Conservation (phyloP, 495 filamentous ascomycete genomes). For the Neurospora sp. region DNA sequence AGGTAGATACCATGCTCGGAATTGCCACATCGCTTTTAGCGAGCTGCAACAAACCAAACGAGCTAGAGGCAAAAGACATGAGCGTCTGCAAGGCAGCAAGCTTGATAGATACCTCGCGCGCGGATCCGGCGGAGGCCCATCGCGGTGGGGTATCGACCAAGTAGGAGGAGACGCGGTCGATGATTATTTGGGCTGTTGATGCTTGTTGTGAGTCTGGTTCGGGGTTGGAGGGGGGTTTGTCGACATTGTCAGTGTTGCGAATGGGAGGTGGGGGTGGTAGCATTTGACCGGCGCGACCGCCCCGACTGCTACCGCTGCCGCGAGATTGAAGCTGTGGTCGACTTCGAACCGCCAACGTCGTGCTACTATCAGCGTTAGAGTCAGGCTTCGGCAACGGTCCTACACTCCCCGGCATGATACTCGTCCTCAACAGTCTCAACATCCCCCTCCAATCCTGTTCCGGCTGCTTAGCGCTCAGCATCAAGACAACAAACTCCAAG, state of each 20-base stretch:
- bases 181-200: slow-evolving; percentile 19
- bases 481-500: slow-evolving; percentile 35
- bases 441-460: slow-evolving; percentile 31
- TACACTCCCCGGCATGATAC: slow-evolving; percentile 31
- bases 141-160: slow-evolving; percentile 25
- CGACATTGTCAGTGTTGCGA: background rate
- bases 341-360: slow-evolving; percentile 12
- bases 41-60: slow-evolving; percentile 29
- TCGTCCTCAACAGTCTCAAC: slow-evolving; percentile 31
- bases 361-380: slow-evolving; percentile 3
- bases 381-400: slow-evolving; percentile 30
- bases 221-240: background rate
- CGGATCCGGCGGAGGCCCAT: slow-evolving; percentile 25
- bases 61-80: slow-evolving; percentile 24
- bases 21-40: slow-evolving; percentile 30
- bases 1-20: slow-evolving; percentile 27
- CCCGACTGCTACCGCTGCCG: background rate
- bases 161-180: slow-evolving; percentile 31
- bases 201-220: background rate
- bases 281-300: background rate
- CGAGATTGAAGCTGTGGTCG: background rate
- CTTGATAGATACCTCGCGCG: slow-evolving; percentile 20
- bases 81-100: slow-evolving; percentile 28
- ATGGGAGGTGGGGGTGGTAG: background rate
- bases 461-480: slow-evolving; percentile 35